Percentiles rank a stretch among this genome's conserved stretches.
Conservation (phyloP, 805 yeast genomes). For the Candida succiphila region DNA sequence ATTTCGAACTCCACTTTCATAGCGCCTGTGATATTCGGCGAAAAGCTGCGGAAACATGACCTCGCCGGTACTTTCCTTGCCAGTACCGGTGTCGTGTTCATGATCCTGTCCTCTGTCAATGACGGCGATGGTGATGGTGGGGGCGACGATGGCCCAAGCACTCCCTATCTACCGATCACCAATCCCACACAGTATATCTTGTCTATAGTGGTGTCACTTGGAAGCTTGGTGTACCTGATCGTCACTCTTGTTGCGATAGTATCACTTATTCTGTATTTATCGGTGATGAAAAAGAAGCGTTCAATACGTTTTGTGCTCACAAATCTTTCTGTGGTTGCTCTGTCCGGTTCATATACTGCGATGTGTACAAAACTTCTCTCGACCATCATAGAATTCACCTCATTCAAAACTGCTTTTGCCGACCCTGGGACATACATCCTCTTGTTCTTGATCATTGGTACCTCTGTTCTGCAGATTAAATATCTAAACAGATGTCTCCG, state of each 20-base stretch:
- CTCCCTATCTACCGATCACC: no score
- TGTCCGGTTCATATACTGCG: conserved; percentile 39
- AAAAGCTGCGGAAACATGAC: conserved; percentile 23
- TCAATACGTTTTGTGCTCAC: conserved; percentile 15
- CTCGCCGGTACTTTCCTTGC: conserved; percentile 29
- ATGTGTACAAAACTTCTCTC: conserved; percentile 32
- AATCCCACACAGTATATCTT: no score
- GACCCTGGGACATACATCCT: conserved; percentile 23
- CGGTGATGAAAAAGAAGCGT: conserved; percentile 2
- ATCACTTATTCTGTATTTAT: conserved; percentile 6
- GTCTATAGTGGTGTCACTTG: conserved; percentile 15
- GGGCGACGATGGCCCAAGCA: conserved; percentile 1
- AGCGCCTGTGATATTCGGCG: conserved; percentile 37
- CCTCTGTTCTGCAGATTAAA: conserved; percentile 31
- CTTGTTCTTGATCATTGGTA: conserved; percentile 20
- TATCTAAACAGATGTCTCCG: conserved; percentile 28
- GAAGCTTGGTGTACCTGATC: conserved; percentile 17
- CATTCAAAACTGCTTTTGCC: conserved; percentile 12
- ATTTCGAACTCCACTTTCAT: conserved; percentile 33
- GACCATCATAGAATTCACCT: conserved; percentile 19
- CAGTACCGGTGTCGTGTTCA: conserved; percentile 30
- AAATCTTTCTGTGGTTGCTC: conserved; percentile 28
- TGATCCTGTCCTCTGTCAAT: conserved; percentile 26
- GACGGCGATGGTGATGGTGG: conserved; percentile 1
- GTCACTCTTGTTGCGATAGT: conserved; percentile 10